phyloP scores from a whole-genome alignment of 257 asterid species.

The Misopates orontium region DNA sequence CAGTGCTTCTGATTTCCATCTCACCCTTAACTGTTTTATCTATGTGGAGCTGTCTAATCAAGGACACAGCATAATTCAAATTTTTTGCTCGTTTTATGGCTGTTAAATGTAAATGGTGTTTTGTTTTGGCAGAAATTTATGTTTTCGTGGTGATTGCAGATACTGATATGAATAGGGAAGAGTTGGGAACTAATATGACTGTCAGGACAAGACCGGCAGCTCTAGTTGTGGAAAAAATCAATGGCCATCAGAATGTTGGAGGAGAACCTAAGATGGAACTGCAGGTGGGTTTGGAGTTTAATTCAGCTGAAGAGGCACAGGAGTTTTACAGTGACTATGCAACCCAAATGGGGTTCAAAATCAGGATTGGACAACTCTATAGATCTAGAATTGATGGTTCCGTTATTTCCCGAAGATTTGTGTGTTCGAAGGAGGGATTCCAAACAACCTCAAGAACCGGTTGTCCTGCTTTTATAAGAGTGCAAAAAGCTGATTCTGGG shows the following conservation, averaged over 20 bases:
- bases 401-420: constrained; percentile 82
- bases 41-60: constrained; percentile 31
- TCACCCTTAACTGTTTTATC: constrained; percentile 86
- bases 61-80: too few relatives aligned
- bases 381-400: constrained; percentile 86
- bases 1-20: constrained; percentile 56
- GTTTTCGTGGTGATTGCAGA: constrained; percentile 76
- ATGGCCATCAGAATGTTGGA: constrained; percentile 50
- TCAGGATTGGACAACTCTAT: constrained; percentile 89
- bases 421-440: constrained; percentile 92
- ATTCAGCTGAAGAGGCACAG: constrained; percentile 87
- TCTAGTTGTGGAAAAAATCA: constrained; percentile 41
- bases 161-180: constrained; percentile 74
- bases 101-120: constrained; percentile 45
- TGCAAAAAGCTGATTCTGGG: constrained; percentile 79
- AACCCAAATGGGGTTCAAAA: constrained; percentile 71
- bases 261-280: constrained; percentile 73
- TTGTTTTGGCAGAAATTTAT: constrained; percentile 59
- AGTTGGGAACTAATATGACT: constrained; percentile 54
- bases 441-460: constrained; percentile 91
- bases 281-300: constrained; percentile 76
- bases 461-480: constrained; percentile 86
- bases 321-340: constrained; percentile 76
- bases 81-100: constrained; percentile 58
- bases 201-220: constrained; percentile 63